Evolutionary conservation across 139 green algal species (phyloP).

Genomic region (Parachlorella kessleri): DNA sequence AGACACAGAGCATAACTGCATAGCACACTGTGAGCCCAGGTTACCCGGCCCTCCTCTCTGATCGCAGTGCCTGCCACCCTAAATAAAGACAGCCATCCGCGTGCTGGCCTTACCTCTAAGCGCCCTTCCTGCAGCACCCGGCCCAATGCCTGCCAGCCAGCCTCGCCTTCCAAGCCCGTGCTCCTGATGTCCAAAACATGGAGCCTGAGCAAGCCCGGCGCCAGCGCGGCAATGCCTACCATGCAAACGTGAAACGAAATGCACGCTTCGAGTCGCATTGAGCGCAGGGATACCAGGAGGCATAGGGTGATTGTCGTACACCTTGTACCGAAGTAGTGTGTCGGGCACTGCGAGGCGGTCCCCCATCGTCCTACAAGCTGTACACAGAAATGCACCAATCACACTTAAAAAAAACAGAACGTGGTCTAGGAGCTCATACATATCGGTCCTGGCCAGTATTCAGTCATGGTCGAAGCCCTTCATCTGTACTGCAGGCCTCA

Average conservation of each 20-base stretch:
- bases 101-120: not conserved
- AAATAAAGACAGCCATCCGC: not conserved
- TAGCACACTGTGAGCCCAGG: not conserved
- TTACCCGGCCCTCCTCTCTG: not conserved
- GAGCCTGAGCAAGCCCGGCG: not conserved
- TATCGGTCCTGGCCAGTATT: too few relatives aligned
- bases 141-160: not conserved
- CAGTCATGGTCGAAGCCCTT: too few relatives aligned
- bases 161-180: not conserved
- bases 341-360: too few relatives aligned
- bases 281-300: not conserved
- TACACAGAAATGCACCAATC: not conserved
- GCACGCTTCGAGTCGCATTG: not conserved
- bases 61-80: not conserved
- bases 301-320: not conserved
- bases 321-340: not conserved
- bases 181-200: conserved; percentile 1
- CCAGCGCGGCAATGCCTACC: not conserved
- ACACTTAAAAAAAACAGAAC: not conserved
- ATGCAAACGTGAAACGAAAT: not conserved
- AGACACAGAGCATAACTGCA: not conserved
- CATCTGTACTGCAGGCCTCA: too few relatives aligned
- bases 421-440: too few relatives aligned
- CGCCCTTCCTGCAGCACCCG: not conserved
- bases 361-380: not conserved